Base-by-base conservation (phyloP, 768 basidiomycete species). In the Suillus clintonianus region DNA sequence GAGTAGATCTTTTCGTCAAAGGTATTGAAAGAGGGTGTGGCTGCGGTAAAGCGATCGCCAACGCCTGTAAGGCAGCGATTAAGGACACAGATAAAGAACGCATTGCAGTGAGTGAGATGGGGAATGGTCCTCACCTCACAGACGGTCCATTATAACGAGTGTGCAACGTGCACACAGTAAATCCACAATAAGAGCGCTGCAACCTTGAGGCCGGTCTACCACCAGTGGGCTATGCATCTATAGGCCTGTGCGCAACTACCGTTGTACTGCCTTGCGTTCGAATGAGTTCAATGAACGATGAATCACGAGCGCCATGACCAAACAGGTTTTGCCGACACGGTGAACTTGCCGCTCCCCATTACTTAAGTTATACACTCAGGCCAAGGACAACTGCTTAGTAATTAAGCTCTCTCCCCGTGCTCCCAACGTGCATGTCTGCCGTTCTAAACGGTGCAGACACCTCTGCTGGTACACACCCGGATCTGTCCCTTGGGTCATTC, bases 401-500 rank as follows among this genome's bases (percentile, higher is more conserved):
- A 53, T 53, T 11, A 53, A n/a, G 50, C 27, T 30, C 11, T 30
- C 50, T 13, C 30, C 32, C 32, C 10, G 51, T 53, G 32, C 51
- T 53, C 32, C 6, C 51, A 34, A 53, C 51, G 19, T 34, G 51
- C 30, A 53, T 53, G 51, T 53, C 51, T 37, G 37, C 37, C 36
- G 55, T 39, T 27, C 36, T 24, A 39, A 39, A 56, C 22, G 37
- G 55, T 17, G 55, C 37, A 56, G 55, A 56, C 36, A 56, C 37
- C 15, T 84, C 84, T 1, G 68, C 71, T 19, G 77, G 78, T 51
- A 83, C 78, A 2, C 77, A 85, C 43, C 85, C 83, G n/a, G 89
- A 89, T 68, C 74, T 89, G 39, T 88, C 88, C 9, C 78, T 89
- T 1, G 84, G 83, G 34, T 86, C 87, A 10, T 73, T 88, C 15